Evolutionary conservation across 2,329 filamentous ascomycete genomes (phyloP).

Genomic region (Beauveria varroae): DNA sequence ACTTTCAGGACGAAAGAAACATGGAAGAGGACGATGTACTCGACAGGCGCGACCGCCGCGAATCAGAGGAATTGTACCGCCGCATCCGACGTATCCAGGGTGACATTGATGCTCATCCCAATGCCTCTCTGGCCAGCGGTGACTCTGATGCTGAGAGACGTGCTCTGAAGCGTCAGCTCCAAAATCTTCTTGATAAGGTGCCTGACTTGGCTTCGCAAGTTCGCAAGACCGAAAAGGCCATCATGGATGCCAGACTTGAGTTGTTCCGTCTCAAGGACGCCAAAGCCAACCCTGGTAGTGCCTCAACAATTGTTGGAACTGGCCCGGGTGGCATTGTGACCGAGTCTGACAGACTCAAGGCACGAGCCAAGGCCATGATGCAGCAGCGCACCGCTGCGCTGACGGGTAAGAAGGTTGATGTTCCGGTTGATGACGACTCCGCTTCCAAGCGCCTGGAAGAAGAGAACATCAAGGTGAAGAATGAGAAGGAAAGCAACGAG

Average conservation of each 20-base stretch:
- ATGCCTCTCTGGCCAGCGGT: slow-evolving; percentile 57
- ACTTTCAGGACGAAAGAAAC: slow-evolving; percentile 87
- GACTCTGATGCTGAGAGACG: slow-evolving; percentile 87
- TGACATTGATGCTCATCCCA: slow-evolving; percentile 88
- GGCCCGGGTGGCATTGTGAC: slow-evolving; percentile 86
- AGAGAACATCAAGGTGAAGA: slow-evolving; percentile 71
- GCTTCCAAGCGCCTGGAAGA: slow-evolving; percentile 82
- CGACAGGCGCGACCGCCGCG: slow-evolving; percentile 81
- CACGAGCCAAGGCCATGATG: slow-evolving; percentile 96
- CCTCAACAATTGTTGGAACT: slow-evolving; percentile 78
- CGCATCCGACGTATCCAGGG: slow-evolving; percentile 87
- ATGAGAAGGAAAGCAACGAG: slow-evolving; percentile 89
- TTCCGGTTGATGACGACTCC: slow-evolving; percentile 62
- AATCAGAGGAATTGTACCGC: slow-evolving; percentile 89
- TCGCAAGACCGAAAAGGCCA: slow-evolving; percentile 80
- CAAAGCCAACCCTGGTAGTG: slow-evolving; percentile 79
- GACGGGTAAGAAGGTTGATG: slow-evolving; percentile 71
- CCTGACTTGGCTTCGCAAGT: slow-evolving; percentile 90
- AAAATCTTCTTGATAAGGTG: slow-evolving; percentile 79
- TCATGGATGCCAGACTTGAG: slow-evolving; percentile 85
- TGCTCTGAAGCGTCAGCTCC: slow-evolving; percentile 79
- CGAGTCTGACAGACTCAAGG: slow-evolving; percentile 89
- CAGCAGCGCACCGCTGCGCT: slow-evolving; percentile 91
- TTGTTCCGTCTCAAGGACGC: slow-evolving; percentile 90
- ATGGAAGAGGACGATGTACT: slow-evolving; percentile 87